Evolutionary conservation across 371 early-diverging fungal species (phyloP), one percentile per base, ranked within the genome.

Genomic region (Syncephalastrum monosporum): DNA sequence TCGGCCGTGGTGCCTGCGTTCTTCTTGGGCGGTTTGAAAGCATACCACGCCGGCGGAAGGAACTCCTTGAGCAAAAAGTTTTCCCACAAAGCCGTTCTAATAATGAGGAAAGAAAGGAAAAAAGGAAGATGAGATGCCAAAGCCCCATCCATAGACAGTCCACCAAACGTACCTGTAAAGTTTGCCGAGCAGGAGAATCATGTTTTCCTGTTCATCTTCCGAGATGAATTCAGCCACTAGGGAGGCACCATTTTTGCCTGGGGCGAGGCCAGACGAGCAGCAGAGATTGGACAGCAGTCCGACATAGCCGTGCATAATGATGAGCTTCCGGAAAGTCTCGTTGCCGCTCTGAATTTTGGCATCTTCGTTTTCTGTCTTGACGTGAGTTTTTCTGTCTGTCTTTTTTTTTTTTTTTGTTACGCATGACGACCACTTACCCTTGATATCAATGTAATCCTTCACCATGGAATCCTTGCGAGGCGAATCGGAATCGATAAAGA

Each of bases 261-360:
- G 89, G 0, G 88, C 80, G 17, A 89, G 68, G 4, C 77, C 63
- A 48, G 88, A 81, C 0, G 89, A 82, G 45, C 79, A 81, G 65
- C 84, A 93, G 17, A 91, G 74, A 60, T 92, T 94, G n/a, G 88
- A 82, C 13, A 91, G 60, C 19, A 93, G 62, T 4, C 86, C 84
- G 15, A 85, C 71, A 44, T 86, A 74, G 0, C 84, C 85, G 51
- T 89, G 82, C 15, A 91, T 65, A 15, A 75, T 68, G 29, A 88
- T 80, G 49, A 93, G 57, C 6, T 81, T 55, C 4, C 87, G 70
- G 60, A 89, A 78, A 0, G 79, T 48, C 15, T 66, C 47, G 42
- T 90, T 82, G 3, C 84, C 91, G 12, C 69, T 62, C 5, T 71
- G 58, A 15, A 82, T 60, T 29, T 77, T 73, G 1, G 69, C 72